Percentiles rank a stretch among this genome's conserved stretches.
Conservation (phyloP, 345 rosid genomes). For the Erodium maritimum region DNA sequence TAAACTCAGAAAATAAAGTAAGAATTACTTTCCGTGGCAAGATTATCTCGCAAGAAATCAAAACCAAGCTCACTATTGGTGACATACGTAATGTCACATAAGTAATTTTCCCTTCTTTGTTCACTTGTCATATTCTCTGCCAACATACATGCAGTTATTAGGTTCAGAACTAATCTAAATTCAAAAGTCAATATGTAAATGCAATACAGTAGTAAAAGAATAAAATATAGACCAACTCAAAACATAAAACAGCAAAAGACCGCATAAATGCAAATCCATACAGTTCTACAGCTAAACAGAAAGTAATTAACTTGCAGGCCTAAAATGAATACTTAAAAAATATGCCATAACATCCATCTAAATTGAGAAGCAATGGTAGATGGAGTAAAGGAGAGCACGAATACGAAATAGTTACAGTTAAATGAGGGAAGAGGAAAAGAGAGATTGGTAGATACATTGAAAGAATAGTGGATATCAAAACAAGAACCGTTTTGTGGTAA, state of each 20-base stretch:
- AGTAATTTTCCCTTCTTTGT: slow-evolving; percentile 83
- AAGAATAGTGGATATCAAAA: not conserved
- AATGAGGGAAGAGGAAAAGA: not conserved
- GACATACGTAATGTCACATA: slow-evolving; percentile 86
- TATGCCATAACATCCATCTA: not conserved
- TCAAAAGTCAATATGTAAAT: not conserved
- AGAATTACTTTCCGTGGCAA: slow-evolving; percentile 99
- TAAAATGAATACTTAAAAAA: too few relatives aligned
- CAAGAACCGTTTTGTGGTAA: too few relatives aligned
- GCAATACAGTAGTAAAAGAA: not conserved
- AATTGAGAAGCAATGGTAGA: not conserved
- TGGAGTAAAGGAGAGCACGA: not conserved
- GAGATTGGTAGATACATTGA: not conserved
- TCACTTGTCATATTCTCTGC: slow-evolving; percentile 91
- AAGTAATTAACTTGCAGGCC: too few relatives aligned
- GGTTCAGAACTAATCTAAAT: not conserved
- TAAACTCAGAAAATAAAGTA: slow-evolving; percentile 23
- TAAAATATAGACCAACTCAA: not conserved
- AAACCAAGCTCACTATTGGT: slow-evolving; percentile 97
- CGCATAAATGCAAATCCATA: not conserved
- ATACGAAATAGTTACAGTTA: not conserved
- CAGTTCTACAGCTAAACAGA: too few relatives aligned
- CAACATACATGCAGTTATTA: slow-evolving; percentile 11
- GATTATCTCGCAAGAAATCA: slow-evolving; percentile 91
- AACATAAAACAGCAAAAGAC: not conserved